Conservation (phyloP, 208 protist species). For the Strigomonas culicis region DNA sequence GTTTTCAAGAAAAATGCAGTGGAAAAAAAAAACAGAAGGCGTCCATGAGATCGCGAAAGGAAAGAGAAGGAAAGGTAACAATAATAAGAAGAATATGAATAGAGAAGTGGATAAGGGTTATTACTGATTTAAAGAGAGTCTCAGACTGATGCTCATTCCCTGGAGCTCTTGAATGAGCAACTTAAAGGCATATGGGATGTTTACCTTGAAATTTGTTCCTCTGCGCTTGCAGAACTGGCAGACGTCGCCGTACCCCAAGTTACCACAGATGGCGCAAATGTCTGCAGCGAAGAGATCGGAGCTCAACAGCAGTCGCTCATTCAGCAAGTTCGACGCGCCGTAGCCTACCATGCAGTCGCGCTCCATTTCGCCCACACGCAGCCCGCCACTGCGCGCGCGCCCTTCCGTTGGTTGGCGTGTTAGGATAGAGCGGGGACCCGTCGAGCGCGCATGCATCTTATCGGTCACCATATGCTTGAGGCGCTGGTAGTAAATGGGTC, state of each 20-base stretch:
- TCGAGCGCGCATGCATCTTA: constrained; percentile 99
- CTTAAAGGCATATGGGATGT: constrained; percentile 99
- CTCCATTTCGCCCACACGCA: constrained; percentile 99
- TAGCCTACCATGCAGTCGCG: constrained; percentile 99
- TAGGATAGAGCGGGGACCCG: constrained; percentile 92
- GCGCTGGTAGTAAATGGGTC: constrained; percentile 99
- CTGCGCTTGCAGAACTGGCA: constrained; percentile 95
- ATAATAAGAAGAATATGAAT: not conserved
- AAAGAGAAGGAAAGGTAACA: not conserved
- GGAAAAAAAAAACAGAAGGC: not conserved
- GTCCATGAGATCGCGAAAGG: not conserved
- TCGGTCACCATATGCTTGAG: constrained; percentile 99
- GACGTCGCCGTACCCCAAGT: constrained; percentile 87
- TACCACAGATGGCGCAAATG: constrained; percentile 93
- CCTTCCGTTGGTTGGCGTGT: constrained; percentile 99
- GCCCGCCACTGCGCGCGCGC: constrained; percentile 96
- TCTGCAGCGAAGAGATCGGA: constrained; percentile 97
- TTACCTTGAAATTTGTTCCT: constrained; percentile 78
- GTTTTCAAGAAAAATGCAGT: constrained; percentile 8
- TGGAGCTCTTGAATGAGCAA: constrained; percentile 99
- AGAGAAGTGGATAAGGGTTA: not conserved
- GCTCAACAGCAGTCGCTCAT: constrained; percentile 97
- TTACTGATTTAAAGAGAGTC: constrained; percentile 24
- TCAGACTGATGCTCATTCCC: constrained; percentile 96
- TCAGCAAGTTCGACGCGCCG: constrained; percentile 94